Evolutionary conservation across 1,139 yeast species (phyloP).

Genomic region (Yamadazyma diddensiae): DNA sequence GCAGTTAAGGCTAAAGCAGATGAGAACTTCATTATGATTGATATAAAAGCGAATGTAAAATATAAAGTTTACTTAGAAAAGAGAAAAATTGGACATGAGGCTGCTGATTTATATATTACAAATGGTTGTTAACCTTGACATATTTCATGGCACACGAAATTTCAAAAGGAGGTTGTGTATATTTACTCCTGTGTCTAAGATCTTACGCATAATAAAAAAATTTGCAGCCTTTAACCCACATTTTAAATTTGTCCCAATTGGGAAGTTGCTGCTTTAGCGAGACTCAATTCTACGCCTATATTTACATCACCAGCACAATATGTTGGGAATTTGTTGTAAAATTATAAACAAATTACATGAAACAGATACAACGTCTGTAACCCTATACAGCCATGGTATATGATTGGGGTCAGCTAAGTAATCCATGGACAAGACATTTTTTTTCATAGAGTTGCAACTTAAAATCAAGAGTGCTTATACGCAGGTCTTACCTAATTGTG

Average conservation of each 20-base stretch:
- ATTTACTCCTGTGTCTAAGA: conserved; percentile 3
- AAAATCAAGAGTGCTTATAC: no score
- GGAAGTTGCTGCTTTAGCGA: conserved; percentile 4
- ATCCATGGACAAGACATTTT: no score
- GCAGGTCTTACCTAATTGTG: no score
- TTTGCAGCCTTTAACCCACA: conserved; percentile 5
- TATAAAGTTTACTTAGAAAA: neutral
- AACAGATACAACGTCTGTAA: no score
- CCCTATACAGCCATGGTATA: no score
- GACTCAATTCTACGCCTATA: neutral
- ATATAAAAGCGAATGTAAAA: conserved; percentile 24
- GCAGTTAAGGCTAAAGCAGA: conserved; percentile 24
- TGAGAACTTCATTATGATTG: conserved; percentile 21
- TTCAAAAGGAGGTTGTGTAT: conserved; percentile 1
- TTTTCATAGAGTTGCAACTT: no score
- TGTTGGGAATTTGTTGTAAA: no score
- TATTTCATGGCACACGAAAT: conserved; percentile 4
- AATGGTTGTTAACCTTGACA: conserved; percentile 8
- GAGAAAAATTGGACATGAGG: conserved; percentile 1
- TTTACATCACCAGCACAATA: no score
- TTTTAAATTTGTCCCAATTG: conserved; percentile 8
- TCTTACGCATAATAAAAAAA: conserved; percentile 1
- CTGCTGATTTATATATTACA: conserved; percentile 2
- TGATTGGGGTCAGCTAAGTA: no score
- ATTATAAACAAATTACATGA: no score